These are phyloP conservation scores for Aureobasidium melanogenum DNA, from an alignment of 2,329 filamentous ascomycete species.

Conservation along the genomic window DNA sequence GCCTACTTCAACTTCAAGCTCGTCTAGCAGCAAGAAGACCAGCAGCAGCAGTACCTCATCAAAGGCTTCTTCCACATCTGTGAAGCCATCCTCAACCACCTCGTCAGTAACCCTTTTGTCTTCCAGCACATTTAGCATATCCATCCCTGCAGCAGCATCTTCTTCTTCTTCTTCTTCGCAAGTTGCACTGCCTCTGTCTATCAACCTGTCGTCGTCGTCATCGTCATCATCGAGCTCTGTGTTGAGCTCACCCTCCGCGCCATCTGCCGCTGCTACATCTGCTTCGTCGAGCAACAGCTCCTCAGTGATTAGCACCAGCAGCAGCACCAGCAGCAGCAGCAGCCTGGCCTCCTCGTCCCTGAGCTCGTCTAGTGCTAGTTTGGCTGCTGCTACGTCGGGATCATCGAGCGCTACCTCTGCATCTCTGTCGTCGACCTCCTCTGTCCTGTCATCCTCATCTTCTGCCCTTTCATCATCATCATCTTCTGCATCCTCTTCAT, in stretches of 20 bases:
- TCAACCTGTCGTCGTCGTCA: not conserved
- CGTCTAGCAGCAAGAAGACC: not conserved
- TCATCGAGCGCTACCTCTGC: not conserved
- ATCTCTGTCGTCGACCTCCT: not conserved
- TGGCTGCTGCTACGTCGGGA: not conserved
- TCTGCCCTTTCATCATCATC: not conserved
- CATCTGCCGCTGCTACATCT: not conserved
- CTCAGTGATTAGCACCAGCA: not conserved
- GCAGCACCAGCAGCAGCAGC: not conserved
- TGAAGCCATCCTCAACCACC: not conserved
- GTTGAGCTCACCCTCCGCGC: not conserved
- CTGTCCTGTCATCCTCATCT: not conserved
- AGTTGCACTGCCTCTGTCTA: not conserved
- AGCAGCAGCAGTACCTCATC: not conserved
- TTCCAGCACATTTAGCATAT: not conserved
- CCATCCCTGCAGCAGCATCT: not conserved
- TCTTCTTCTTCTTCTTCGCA: not conserved
- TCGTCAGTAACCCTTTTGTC: slow-evolving; percentile 1
- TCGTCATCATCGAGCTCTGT: not conserved
- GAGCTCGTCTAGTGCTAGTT: not conserved
- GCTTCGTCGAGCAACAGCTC: not conserved
- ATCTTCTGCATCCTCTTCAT: not conserved
- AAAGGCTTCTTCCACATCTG: not conserved
- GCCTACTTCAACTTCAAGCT: not conserved
- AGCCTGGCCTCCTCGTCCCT: not conserved